Evolutionary conservation across 73 alveolate species (phyloP), one percentile per base, ranked within the genome.

Genomic region (Symbiodinium natans): DNA sequence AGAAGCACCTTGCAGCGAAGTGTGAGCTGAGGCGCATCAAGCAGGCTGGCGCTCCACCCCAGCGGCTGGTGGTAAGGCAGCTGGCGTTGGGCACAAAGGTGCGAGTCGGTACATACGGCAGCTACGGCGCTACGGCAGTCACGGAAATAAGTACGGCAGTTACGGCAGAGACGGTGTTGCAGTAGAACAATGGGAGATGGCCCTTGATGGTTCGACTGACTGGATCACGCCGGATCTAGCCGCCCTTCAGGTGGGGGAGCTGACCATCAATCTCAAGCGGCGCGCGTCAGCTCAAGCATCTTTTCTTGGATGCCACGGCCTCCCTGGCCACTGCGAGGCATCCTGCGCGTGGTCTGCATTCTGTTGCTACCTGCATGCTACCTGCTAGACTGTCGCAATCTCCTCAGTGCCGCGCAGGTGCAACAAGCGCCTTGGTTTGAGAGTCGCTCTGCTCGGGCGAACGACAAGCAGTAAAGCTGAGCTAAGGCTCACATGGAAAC

Each of bases 231-330:
- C 23, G 71, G 31, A 52, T 52, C 71, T 52, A n/a, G n/a, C 59
- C 15, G 11, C 40, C 13, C 41, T 2, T 33, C 40, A 90, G 96
- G 96, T 71, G 75, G 75, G 54, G 21, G 23, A 40, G 39, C 17
- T 54, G 38, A 73, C 63, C 80, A 90, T 90, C 52, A 43, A 90
- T 52, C 75, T 90, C 52, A 82, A 82, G 36, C 96, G 96, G 4
- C 86, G 88, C 34, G 75, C 96, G 38, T 68, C 96, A 1, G 96
- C 96, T 2, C 31, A 90, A n/a, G 96, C 96, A 52, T 90, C 96
- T 54, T 90, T 90, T 42, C 46, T 31, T 36, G 96, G 87, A 2
- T 90, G 96, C 40, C 33, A 63, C 19, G 80, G 80, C 33, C 27
- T 63, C 27, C 80, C 80, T 19, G 80, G 80, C 80, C 27, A 23